Evolutionary conservation across 1,284 basidiomycete genomes (phyloP).

Genomic region (Afroboletus lepidellus): DNA sequence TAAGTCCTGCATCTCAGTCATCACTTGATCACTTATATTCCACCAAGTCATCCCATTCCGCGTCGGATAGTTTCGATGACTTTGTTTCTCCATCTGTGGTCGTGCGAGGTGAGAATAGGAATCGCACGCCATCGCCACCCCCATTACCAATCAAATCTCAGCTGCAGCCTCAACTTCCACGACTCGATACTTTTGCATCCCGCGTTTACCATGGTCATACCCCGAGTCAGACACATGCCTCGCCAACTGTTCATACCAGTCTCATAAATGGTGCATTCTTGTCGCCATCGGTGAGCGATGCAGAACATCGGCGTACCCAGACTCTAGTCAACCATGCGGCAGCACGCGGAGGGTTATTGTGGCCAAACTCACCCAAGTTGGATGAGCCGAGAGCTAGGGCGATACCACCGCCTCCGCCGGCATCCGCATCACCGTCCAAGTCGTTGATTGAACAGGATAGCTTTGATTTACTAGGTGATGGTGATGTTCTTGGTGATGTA

Average conservation of each 20-base stretch:
- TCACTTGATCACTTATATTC: constrained; percentile 26
- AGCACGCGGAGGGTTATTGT: constrained; percentile 46
- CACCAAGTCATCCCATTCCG: constrained; percentile 16
- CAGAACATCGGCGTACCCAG: constrained; percentile 49
- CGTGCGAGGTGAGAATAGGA: constrained; percentile 4
- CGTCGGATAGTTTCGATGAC: constrained; percentile 46
- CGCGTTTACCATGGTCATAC: constrained; percentile 19
- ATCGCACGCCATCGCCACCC: constrained; percentile 43
- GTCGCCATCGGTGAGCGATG: constrained; percentile 21
- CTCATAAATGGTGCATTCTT: constrained; percentile 19
- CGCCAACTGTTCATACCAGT: constrained; percentile 23
- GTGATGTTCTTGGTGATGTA: neutral
- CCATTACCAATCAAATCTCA: constrained; percentile 41
- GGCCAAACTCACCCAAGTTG: constrained; percentile 52
- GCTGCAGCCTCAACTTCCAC: constrained; percentile 4
- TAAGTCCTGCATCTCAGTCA: constrained; percentile 28
- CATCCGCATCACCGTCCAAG: constrained; percentile 40
- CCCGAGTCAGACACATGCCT: constrained; percentile 15
- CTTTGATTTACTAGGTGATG: constrained; percentile 21
- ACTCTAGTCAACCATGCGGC: constrained; percentile 56
- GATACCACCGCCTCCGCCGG: constrained; percentile 45
- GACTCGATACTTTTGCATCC: constrained; percentile 13
- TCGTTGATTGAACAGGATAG: neutral
- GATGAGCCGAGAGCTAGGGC: neutral
- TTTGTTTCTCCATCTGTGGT: constrained; percentile 38